Evolutionary conservation across 176 grass and related monocot genomes (phyloP), one percentile per base, ranked within the genome.

Genomic region (Carex scoparia): DNA sequence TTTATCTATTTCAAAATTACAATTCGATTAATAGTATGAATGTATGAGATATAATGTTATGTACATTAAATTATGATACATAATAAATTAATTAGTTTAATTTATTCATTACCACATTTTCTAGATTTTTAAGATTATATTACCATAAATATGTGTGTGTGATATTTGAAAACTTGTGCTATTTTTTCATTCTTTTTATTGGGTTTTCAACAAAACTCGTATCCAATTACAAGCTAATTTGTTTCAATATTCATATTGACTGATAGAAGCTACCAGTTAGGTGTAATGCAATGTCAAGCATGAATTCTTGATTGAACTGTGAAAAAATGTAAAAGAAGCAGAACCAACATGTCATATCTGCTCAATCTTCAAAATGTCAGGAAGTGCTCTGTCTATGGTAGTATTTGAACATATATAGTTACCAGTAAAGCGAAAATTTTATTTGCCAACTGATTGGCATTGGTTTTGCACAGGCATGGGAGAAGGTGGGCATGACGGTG

Each of bases 401-500:
- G 14, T 46, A 46, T 7, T 7, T 3, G 15, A 33, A 27, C 5
- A 85, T 42, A 42, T 10, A 42, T 60, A 61, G 1, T 54, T 33
- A 35, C 54, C 54, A 53, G n/a, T 30, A 80, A 61, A 35, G 3
- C 4, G 27, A 14, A 80, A 40, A 40, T 5, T 40, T 37, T 33
- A 44, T 60, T 33, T 59, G 4, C 9, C 5, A 3, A 83, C 53
- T 15, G n/a, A 51, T 53, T 19, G 23, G 40, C 16, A 16, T 49
- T 54, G 6, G 4, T 67, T 82, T 54, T 69, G 38, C 31, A 81
- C 79, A 94, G 95, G 81, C 89, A 74, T 84, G 81, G 73, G 88
- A 90, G 49, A 94, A 92, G 84, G 79, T 92, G 42, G 67, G 75
- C 42, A 23, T 16, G 4, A 74, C 91, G n/a, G 82, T 94, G 38